Evolutionary conservation across 192 early-diverging fungal genomes (phyloP), one percentile per base, ranked within the genome.

Genomic region (Umbelopsis ramanniana): DNA sequence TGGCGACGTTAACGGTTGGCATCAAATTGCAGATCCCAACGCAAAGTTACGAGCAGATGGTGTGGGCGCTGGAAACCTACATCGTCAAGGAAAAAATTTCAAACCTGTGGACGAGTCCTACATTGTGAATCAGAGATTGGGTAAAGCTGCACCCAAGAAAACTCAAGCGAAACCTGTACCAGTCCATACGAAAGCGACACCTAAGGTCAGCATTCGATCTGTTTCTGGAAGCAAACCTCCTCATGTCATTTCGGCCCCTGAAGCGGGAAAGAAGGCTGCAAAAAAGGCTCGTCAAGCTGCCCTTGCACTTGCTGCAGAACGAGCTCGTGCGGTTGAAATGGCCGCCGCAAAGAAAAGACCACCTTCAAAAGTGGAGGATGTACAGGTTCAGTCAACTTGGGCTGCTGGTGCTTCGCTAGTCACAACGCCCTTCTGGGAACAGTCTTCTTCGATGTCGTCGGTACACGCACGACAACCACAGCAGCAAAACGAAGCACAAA

Each of bases 71-170:
- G 79, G 79, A 22, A 53, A 73, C 40, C 66, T 80, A 0, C 74
- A 80, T 71, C 68, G 79, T 14, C 72, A 63, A 68, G 79, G 79
- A 55, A n/a, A 19, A 0, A 80, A 80, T 22, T 80, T 69, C 19
- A 76, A 70, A 23, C 79, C 79, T 26, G 74, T 80, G 6, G 74
- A 76, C 38, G 79, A 80, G 33, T 43, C 69, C 46, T 23, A 21
- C 19, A 80, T 80, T 54, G 43, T 80, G 21, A 73, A 74, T 19
- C 75, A 76, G 55, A 68, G 79, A 15, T 57, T 74, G 40, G 66
- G 68, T 35, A 70, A 67, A 46, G 37, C 66, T 7, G 8, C 57
- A 17, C 45, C 69, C 11, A 76, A 71, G 66, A 60, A 66, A 52
- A 60, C 17, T 33, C 73, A 73, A 26, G 69, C 69, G 68, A 71